These are phyloP conservation scores for Sporothrix phasma DNA, from an alignment of 2,329 filamentous ascomycete species.

Conservation along the genomic window DNA sequence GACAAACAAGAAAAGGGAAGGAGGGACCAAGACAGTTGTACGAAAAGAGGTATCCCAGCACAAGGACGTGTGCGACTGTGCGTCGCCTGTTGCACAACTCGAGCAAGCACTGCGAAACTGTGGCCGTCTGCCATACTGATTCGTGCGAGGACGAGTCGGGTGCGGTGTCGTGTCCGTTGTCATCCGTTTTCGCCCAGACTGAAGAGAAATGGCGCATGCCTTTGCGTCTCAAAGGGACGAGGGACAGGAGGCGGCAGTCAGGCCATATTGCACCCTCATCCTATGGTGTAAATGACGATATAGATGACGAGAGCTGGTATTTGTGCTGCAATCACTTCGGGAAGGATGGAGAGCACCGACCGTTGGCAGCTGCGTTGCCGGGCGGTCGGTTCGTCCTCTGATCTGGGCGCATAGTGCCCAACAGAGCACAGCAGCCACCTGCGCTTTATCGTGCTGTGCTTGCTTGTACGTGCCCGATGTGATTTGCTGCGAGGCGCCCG, in stretches of 20 bases:
- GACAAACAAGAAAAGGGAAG: not conserved
- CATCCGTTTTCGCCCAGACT: not conserved
- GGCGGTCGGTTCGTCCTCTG: not conserved
- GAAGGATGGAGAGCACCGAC: not conserved
- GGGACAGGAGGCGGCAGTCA: no score
- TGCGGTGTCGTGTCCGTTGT: not conserved
- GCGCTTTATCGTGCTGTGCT: not conserved
- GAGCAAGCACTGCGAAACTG: not conserved
- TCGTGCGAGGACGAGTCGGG: not conserved
- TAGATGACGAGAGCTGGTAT: not conserved
- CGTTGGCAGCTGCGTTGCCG: conserved; percentile 1
- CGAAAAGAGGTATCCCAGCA: not conserved
- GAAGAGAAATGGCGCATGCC: not conserved
- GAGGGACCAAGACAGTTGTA: conserved; percentile 3
- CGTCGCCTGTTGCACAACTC: not conserved
- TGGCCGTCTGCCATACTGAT: not conserved
- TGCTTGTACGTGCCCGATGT: not conserved
- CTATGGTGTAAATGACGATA: not conserved
- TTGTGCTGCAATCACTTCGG: not conserved
- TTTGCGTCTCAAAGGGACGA: no score
- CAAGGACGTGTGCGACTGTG: not conserved
- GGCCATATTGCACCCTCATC: not conserved
- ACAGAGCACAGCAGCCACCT: not conserved
- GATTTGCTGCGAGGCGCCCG: not conserved
- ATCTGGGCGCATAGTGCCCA: not conserved